Evolutionary conservation across 306 rosid genomes (phyloP), one percentile per base, ranked within the genome.

Genomic region (Astragalus membranaceus): DNA sequence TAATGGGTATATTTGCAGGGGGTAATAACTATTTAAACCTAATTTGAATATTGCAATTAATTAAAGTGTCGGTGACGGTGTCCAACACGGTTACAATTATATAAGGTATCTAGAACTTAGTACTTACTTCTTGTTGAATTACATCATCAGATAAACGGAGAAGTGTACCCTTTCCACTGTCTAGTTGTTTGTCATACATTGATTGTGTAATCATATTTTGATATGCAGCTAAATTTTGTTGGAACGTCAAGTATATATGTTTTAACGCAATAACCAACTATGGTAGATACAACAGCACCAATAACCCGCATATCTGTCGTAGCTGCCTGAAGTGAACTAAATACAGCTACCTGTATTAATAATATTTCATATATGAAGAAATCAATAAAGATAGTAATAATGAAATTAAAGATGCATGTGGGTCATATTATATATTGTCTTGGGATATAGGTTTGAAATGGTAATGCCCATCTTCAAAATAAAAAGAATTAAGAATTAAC

Each of bases 81-180:
- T 26, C 4, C 30, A 26, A 26, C 3, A 26, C 30, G 3, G 30
- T 26, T n/a, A n/a, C n/a, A n/a, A n/a, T n/a, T n/a, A n/a, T n/a
- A 26, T 26, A 26, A 26, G 1, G 58, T 13, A 20, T 73, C 2
- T 26, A 26, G 13, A 62, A 72, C 67, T 8, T 49, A 43, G 71
- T 20, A 78, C 98, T 82, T 78, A 93, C 94, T 85, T 93, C 96
- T 77, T 90, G 98, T 80, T 93, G 97, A 85, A 93, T 88, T 67
- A 93, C 97, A 75, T 93, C 98, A 60, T 93, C 98, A 16, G 97
- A 93, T 83, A 93, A 67, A 85, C 90, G 98, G 77, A 93, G 96
- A 85, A 90, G 96, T 37, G 71, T 93, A 44, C 92, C 98, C 86
- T 75, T 85, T 72, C 97, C 98, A 76, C 98, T 93, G 68, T 90